Evolutionary conservation across 768 basidiomycete species (phyloP).

Genomic region (Tulasnella sp.): DNA sequence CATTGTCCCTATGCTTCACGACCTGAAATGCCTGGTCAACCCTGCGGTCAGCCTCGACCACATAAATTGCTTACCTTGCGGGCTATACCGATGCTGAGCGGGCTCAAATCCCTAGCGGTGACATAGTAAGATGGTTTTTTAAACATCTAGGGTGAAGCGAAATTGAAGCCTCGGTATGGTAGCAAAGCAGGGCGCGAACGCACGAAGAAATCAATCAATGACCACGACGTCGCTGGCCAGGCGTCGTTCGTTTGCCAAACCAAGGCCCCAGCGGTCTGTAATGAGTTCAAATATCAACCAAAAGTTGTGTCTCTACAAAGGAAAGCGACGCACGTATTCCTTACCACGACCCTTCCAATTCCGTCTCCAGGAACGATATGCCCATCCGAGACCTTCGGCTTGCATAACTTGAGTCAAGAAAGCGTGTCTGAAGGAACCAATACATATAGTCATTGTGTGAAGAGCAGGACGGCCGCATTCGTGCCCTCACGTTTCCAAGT

Average conservation of each 20-base stretch:
- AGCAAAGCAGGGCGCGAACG: neutral
- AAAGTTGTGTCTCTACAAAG: neutral
- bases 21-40: conserved; percentile 31
- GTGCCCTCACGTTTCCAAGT: conserved; percentile 40
- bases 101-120: conserved; percentile 44
- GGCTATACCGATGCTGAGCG: conserved; percentile 42
- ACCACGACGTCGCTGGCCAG: conserved; percentile 47
- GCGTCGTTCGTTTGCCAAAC: conserved; percentile 47
- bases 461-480: neutral
- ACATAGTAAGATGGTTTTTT: conserved; percentile 40
- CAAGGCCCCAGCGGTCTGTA: conserved; percentile 36
- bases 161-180: conserved; percentile 26
- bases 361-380: conserved; percentile 45
- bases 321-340: conserved; percentile 37
- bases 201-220: conserved; percentile 43
- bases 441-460: neutral
- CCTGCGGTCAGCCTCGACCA: neutral
- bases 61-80: conserved; percentile 33
- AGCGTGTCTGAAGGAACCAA: conserved; percentile 34
- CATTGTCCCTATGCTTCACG: conserved; percentile 37
- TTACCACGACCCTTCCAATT: conserved; percentile 43
- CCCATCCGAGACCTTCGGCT: conserved; percentile 43
- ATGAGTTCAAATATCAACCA: neutral
- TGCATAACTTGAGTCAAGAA: conserved; percentile 49
- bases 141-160: conserved; percentile 33